phyloP scores from a whole-genome alignment of 148 eudicot species.

The Rhododendron williamsianum region DNA sequence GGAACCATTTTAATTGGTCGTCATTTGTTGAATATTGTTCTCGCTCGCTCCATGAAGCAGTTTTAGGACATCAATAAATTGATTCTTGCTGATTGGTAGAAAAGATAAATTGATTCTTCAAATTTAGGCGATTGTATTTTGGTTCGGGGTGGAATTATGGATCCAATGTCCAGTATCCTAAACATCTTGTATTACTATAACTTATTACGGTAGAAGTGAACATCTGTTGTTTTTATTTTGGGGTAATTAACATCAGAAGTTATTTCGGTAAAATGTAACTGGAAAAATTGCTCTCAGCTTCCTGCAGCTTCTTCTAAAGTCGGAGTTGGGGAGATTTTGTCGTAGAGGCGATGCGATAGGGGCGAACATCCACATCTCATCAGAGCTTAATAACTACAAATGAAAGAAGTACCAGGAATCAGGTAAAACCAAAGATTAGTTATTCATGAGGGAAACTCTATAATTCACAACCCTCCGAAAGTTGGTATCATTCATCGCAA shows the following conservation, averaged over 20 bases:
- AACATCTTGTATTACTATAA: not conserved
- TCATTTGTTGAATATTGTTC: not conserved
- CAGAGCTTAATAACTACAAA: conserved; percentile 62
- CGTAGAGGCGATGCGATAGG: conserved; percentile 56
- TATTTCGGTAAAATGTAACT: not conserved
- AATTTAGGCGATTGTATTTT: not conserved
- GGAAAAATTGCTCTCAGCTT: no score
- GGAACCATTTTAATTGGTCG: not conserved
- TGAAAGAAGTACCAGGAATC: no score
- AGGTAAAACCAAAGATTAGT: not conserved
- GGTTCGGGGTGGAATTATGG: not conserved
- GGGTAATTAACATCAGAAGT: not conserved
- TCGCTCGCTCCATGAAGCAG: not conserved
- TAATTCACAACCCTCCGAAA: no score
- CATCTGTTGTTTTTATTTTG: no score
- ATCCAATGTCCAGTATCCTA: not conserved
- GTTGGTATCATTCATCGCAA: no score
- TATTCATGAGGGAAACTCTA: not conserved
- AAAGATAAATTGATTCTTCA: not conserved
- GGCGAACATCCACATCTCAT: conserved; percentile 73
- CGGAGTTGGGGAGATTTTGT: conserved; percentile 34
- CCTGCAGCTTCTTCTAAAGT: not conserved
- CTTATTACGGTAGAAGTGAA: no score
- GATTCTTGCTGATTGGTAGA: not conserved
- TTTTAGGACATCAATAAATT: not conserved